Conservation (phyloP, 2,329 filamentous ascomycete genomes). For the Cladophialophora immunda region DNA sequence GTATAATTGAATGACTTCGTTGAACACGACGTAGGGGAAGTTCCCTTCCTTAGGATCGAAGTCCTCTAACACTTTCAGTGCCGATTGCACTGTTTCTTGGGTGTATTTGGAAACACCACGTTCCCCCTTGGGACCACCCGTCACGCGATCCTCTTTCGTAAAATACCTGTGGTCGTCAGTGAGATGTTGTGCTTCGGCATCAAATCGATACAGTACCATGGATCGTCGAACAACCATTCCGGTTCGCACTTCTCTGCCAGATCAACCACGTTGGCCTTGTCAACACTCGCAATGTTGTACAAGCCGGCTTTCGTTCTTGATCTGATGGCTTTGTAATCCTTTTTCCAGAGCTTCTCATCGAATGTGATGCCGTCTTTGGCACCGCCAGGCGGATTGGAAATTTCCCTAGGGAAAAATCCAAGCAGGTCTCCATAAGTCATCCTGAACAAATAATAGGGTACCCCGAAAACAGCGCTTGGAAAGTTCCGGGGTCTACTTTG, state of each 20-base stretch:
- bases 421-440: background rate
- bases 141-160: background rate
- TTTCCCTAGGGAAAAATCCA: background rate
- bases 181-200: background rate
- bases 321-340: background rate
- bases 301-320: background rate
- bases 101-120: background rate
- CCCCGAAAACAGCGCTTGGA: background rate
- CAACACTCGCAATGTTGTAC: background rate
- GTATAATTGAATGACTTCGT: background rate
- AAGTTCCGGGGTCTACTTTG: background rate
- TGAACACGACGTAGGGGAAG: background rate
- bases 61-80: background rate
- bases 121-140: background rate
- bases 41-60: background rate
- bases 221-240: background rate
- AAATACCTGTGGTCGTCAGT: background rate
- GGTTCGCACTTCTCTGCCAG: background rate
- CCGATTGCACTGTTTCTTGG: background rate
- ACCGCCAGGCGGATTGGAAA: background rate
- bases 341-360: background rate
- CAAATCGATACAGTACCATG: background rate
- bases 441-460: background rate
- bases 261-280: background rate
- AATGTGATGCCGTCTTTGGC: background rate